phyloP scores from a whole-genome alignment of 2,329 filamentous ascomycete species.

The Venturia asperata region DNA sequence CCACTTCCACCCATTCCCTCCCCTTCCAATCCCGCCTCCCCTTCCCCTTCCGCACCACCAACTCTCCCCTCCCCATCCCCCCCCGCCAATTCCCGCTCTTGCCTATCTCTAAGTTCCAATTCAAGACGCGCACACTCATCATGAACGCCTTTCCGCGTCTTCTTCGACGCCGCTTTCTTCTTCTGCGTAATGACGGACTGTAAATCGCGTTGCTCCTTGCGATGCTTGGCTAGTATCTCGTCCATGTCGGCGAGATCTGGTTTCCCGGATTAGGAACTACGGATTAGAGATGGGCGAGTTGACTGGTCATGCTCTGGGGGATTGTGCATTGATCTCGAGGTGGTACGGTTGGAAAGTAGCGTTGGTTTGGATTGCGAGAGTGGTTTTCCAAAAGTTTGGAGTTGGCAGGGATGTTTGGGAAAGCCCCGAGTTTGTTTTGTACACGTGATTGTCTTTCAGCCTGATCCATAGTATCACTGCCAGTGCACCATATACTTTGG shows the following conservation, averaged over 20 bases:
- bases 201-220: slow-evolving; percentile 81
- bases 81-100: slow-evolving; percentile 44
- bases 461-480: background rate
- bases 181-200: slow-evolving; percentile 83
- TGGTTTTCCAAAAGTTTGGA: background rate
- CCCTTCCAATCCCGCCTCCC: too few species aligned
- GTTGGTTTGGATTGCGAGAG: background rate
- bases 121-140: slow-evolving; percentile 57
- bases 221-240: slow-evolving; percentile 69
- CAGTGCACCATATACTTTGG: too few species aligned
- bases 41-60: slow-evolving; percentile 9
- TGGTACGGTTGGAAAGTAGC: background rate
- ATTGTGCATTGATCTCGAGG: background rate
- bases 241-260: slow-evolving; percentile 47
- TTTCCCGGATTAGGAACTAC: background rate
- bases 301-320: too few species aligned
- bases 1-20: too few species aligned
- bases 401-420: background rate
- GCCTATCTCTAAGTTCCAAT: slow-evolving; percentile 47
- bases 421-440: background rate
- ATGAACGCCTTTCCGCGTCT: slow-evolving; percentile 54
- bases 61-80: slow-evolving; percentile 40
- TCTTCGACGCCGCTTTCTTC: slow-evolving; percentile 93
- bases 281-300: too few species aligned
- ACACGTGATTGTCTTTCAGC: background rate